Evolutionary conservation across 73 alveolate species (phyloP).

Genomic region (Blepharisma japonicum): DNA sequence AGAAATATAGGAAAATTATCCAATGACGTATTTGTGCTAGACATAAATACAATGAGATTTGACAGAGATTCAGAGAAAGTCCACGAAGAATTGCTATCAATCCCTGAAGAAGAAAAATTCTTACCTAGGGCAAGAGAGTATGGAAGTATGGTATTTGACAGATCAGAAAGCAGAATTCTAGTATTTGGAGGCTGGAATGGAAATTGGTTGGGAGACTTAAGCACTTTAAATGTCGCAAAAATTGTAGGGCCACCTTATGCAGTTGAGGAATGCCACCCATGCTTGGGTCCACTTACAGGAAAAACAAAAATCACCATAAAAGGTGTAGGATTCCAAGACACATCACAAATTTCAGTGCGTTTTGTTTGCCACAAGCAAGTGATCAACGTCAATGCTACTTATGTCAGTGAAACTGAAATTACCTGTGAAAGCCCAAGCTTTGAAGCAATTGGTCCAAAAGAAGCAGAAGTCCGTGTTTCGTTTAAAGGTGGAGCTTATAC

Average conservation of each 20-base stretch:
- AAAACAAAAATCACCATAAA: constrained; percentile 59
- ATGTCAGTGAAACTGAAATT: constrained; percentile 85
- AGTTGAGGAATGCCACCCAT: constrained; percentile 85
- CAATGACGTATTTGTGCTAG: constrained; percentile 74
- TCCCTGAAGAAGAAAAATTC: constrained; percentile 21
- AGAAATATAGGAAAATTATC: constrained; percentile 75
- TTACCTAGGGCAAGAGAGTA: constrained; percentile 95
- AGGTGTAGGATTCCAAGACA: constrained; percentile 87
- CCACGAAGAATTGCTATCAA: constrained; percentile 7
- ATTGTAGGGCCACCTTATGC: constrained; percentile 99
- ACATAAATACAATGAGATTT: constrained; percentile 70
- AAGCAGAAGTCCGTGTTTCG: constrained; percentile 89
- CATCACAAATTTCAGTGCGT: constrained; percentile 76
- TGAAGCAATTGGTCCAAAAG: constrained; percentile 96
- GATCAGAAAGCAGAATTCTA: constrained; percentile 76
- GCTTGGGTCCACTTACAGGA: constrained; percentile 97
- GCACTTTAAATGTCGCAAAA: constrained; percentile 87
- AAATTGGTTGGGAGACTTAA: constrained; percentile 94
- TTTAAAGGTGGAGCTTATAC: constrained; percentile 95
- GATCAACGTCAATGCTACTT: constrained; percentile 84
- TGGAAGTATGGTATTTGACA: constrained; percentile 90
- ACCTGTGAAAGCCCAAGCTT: constrained; percentile 93
- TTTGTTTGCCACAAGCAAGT: constrained; percentile 87
- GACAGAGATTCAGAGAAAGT: constrained; percentile 57
- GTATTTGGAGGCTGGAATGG: constrained; percentile 98